phyloP scores from a whole-genome alignment of 179 eudicot genomes.

The Drosera spatulata region DNA sequence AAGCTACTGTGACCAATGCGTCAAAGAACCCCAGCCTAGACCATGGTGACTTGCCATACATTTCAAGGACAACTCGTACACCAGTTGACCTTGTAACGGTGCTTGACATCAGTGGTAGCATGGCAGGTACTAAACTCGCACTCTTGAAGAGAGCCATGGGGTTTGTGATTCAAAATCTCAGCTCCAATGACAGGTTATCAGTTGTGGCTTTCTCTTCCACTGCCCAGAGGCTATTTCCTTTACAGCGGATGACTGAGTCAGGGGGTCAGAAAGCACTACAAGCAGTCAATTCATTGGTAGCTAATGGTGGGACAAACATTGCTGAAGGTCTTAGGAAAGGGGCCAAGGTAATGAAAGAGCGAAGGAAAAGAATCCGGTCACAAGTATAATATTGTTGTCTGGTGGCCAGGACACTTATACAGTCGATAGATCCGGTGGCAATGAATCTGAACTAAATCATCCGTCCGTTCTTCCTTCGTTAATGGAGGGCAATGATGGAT shows the following conservation, averaged over 20 bases:
- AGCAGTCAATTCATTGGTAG: slow-evolving; percentile 39
- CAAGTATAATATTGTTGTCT: slow-evolving; percentile 47
- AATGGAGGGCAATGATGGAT: slow-evolving; percentile 14
- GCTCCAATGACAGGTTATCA: slow-evolving; percentile 51
- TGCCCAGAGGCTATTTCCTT: slow-evolving; percentile 57
- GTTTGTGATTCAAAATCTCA: slow-evolving; percentile 53
- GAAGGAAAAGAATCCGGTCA: slow-evolving; percentile 45
- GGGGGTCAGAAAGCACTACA: slow-evolving; percentile 44
- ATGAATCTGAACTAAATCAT: slow-evolving; percentile 12
- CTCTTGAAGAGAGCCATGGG: slow-evolving; percentile 64
- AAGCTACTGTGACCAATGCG: slow-evolving; percentile 34
- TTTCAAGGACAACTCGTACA: slow-evolving; percentile 28
- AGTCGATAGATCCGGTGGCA: slow-evolving; percentile 16
- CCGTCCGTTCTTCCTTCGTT: slow-evolving; percentile 21
- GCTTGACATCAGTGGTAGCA: slow-evolving; percentile 70
- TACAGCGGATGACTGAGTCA: slow-evolving; percentile 33
- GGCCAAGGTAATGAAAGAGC: slow-evolving; percentile 46
- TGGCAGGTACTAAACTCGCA: slow-evolving; percentile 66
- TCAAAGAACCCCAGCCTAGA: slow-evolving; percentile 9
- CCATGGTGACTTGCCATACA: neutral
- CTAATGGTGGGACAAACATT: slow-evolving; percentile 64
- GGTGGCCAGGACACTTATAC: slow-evolving; percentile 70
- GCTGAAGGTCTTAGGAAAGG: slow-evolving; percentile 58
- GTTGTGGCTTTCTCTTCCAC: slow-evolving; percentile 64
- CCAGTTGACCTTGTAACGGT: slow-evolving; percentile 61